A percentile compares a stretch with the other conserved stretches of the same genome.
These are phyloP conservation scores for Solanum lycopersicoides DNA, from an alignment of 257 asterid species.

Conservation along the genomic window DNA sequence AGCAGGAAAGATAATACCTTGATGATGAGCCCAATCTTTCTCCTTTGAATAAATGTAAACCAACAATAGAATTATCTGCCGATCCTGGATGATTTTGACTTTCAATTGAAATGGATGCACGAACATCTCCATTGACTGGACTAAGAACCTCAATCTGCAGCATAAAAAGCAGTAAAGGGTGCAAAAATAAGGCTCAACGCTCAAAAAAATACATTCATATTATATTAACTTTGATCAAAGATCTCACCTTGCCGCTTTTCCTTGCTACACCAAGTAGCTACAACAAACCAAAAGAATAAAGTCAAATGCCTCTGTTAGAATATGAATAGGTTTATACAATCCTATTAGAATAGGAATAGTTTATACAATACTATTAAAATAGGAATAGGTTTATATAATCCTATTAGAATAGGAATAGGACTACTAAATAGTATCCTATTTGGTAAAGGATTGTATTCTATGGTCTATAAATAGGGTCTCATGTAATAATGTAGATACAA, in stretches of 20 bases:
- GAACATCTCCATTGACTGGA: conserved; percentile 58
- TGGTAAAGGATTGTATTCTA: too few species aligned
- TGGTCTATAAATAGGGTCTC: too few species aligned
- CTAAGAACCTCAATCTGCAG: conserved; percentile 64
- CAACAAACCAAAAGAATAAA: background rate
- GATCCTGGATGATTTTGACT: conserved; percentile 22
- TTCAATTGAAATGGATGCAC: conserved; percentile 32
- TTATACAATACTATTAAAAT: too few species aligned
- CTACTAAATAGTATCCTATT: too few species aligned
- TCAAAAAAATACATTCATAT: background rate
- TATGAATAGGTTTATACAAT: too few species aligned
- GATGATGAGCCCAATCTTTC: conserved; percentile 38
- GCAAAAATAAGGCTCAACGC: background rate
- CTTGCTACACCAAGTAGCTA: conserved; percentile 69
- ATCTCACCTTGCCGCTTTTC: conserved; percentile 66
- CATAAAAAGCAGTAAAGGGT: background rate
- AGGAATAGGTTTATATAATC: too few species aligned
- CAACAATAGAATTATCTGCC: conserved; percentile 40
- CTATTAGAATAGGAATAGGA: too few species aligned
- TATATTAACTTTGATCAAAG: background rate
- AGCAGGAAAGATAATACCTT: conserved; percentile 23
- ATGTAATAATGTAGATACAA: too few species aligned
- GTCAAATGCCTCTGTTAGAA: background rate
- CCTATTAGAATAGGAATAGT: too few species aligned
- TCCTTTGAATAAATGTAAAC: conserved; percentile 62